Base-by-base conservation (phyloP, 306 rosid species). In the Oxytropis ochrocephala region DNA sequence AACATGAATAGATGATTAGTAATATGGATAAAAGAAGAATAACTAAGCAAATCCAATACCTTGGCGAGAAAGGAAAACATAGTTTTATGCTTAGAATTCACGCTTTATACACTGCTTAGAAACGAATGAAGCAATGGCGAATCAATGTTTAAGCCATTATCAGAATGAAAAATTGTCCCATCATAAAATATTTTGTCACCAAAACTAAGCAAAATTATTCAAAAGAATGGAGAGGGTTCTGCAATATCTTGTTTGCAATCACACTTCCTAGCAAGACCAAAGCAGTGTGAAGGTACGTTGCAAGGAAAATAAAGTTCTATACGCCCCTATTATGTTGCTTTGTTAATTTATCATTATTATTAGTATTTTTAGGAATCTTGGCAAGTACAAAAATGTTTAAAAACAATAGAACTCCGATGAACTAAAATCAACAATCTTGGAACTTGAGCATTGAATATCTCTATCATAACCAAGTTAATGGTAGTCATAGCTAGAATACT, bases 41-140 rank as follows among this genome's bases (percentile, higher is more conserved):
- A 75, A 84, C n/a, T n/a, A 85, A 46, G 56, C 43, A 64, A 27
- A 46, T 46, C 56, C 27, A 21, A 6, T 5, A 80, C 38, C 52
- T 47, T 33, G 8, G 10, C 44, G n/a, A 10, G 38, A 52, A 76
- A 75, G 29, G 16, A 65, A 49, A 16, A 52, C 41, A 63, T 1
- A 65, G 50, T 48, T 64, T 65, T 24, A 64, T 18, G 30, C 60
- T 51, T 58, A n/a, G n/a, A 36, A 36, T 3, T 57, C 4, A 30
- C 21, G 62, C 32, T 18, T 64, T 29, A 61, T 19, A 51, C 11
- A 35, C 16, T 29, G 18, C 33, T 35, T 29, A 38, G 57, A 62
- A 53, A n/a, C n/a, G 27, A 59, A 50, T 44, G 50, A 33, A 33
- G 1, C 50, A 67, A 58, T 8, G 16, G 27, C 21, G 27, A 65